These are phyloP conservation scores for Mucor saturninus DNA, from an alignment of 371 early-diverging fungal species.

Conservation along the genomic window DNA sequence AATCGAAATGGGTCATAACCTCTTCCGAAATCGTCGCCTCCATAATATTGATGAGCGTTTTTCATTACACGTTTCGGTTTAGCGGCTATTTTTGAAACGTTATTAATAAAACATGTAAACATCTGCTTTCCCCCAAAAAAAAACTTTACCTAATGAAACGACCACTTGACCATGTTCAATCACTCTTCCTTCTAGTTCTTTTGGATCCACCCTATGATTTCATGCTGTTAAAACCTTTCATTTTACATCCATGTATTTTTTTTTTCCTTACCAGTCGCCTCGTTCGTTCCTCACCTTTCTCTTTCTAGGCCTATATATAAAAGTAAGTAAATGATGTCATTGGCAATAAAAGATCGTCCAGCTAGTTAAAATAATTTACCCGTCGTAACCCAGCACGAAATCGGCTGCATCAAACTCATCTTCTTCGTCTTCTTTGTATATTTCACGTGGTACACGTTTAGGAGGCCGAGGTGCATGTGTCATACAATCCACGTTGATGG, in stretches of 20 bases:
- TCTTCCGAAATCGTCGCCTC: slow-evolving; percentile 46
- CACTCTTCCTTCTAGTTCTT: slow-evolving; percentile 66
- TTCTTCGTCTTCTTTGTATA: slow-evolving; percentile 23
- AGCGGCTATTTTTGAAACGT: slow-evolving; percentile 21
- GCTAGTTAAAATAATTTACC: slow-evolving; percentile 11
- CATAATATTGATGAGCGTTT: slow-evolving; percentile 38
- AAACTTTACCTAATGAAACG: slow-evolving; percentile 11
- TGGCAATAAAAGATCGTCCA: slow-evolving; percentile 46
- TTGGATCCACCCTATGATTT: slow-evolving; percentile 63
- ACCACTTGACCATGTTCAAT: slow-evolving; percentile 59
- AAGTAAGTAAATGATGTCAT: neutral
- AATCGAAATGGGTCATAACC: slow-evolving; percentile 74
- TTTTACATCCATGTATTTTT: too few species aligned
- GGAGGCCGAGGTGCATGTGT: slow-evolving; percentile 46
- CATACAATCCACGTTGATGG: slow-evolving; percentile 72
- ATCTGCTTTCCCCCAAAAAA: neutral
- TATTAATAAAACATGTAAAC: slow-evolving; percentile 3
- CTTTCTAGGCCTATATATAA: slow-evolving; percentile 41
- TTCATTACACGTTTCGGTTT: slow-evolving; percentile 44
- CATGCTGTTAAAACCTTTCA: neutral
- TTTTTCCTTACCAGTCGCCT: slow-evolving; percentile 64
- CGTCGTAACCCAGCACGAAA: slow-evolving; percentile 46
- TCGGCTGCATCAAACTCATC: slow-evolving; percentile 36
- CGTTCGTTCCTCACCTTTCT: slow-evolving; percentile 65
- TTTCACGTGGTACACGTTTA: slow-evolving; percentile 29